Base-by-base conservation (phyloP, 345 rosid genomes). In the Leavenworthia alabamica region DNA sequence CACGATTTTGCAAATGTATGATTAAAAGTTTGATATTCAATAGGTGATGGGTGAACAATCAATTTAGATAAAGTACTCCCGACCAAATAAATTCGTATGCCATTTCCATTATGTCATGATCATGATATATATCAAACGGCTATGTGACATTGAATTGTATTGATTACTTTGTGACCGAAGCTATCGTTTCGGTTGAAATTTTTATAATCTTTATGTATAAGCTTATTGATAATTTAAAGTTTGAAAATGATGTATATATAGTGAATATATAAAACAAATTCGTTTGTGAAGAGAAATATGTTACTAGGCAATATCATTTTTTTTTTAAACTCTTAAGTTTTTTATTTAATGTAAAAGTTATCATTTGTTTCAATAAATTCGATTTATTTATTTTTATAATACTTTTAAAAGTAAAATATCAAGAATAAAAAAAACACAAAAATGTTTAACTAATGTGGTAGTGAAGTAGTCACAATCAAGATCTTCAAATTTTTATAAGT, bases 61-160 rank as follows among this genome's bases (percentile, higher is more conserved):
- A 49, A 49, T 67, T 53, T 48, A 31, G 60, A 48, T 20, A 28
- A 28, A 41, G 32, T 29, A 43, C 48, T 4, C 19, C 73, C 62
- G 62, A 61, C 67, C 62, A 60, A 6, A 26, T 7, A 60, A 33
- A 52, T 52, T 4, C 15, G 26, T n/a, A 17, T 40, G 32, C 32
- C 61, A 52, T 43, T 60, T 50, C 36, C 45, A 32, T 52, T 44
- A 49, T n/a, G n/a, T n/a, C n/a, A n/a, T n/a, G n/a, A n/a, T 44
- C 16, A n/a, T 55, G 29, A 3, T 50, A 6, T 44, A 17, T 12
- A 39, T 40, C 13, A 37, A 48, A 39, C 7, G 37, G 9, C 44
- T 40, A 20, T 15, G 52, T 7, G 37, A 11, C 52, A 59, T 28
- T 69, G 40, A 53, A 43, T 26, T 52, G 59, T 41, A 29, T 59